A percentile compares a stretch with the other conserved stretches of the same genome.
phyloP scores from a whole-genome alignment of 2,329 filamentous ascomycete species.

The Trichophyton mentagrophytes region DNA sequence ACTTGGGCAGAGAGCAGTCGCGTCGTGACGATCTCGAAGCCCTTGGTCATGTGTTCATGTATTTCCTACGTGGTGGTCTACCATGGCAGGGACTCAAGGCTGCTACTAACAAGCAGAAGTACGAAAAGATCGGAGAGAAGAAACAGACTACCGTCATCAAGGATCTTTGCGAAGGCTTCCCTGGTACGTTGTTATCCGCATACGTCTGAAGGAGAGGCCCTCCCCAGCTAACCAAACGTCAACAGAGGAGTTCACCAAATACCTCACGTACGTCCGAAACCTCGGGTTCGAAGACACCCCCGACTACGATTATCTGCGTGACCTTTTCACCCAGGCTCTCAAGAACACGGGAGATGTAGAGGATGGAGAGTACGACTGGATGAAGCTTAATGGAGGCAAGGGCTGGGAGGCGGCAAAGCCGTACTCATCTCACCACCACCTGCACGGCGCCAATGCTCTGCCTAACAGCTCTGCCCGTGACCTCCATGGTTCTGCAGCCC shows the following conservation, averaged over 20 bases:
- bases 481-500: conserved; percentile 56
- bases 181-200: conserved; percentile 39
- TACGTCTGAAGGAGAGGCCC: not conserved
- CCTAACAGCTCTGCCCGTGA: conserved; percentile 77
- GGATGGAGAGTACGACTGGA: conserved; percentile 99
- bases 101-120: conserved; percentile 83
- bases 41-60: conserved; percentile 57
- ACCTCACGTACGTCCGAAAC: conserved; percentile 92
- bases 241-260: conserved; percentile 88
- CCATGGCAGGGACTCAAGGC: conserved; percentile 58
- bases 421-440: conserved; percentile 57
- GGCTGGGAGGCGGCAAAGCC: conserved; percentile 75
- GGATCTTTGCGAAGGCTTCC: conserved; percentile 90
- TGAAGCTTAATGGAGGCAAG: conserved; percentile 91
- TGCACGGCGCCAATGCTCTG: conserved; percentile 57
- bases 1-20: conserved; percentile 90
- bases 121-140: conserved; percentile 99
- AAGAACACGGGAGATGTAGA: conserved; percentile 91
- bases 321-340: conserved; percentile 88
- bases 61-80: conserved; percentile 53
- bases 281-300: conserved; percentile 96
- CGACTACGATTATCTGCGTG: conserved; percentile 94
- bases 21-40: conserved; percentile 92
- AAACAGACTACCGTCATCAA: conserved; percentile 97
- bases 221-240: conserved; percentile 19